Percentiles rank a stretch among this genome's conserved stretches.
These are phyloP conservation scores for Diplogelasinospora grovesii DNA, from an alignment of 495 filamentous ascomycete genomes.

Conservation along the genomic window DNA sequence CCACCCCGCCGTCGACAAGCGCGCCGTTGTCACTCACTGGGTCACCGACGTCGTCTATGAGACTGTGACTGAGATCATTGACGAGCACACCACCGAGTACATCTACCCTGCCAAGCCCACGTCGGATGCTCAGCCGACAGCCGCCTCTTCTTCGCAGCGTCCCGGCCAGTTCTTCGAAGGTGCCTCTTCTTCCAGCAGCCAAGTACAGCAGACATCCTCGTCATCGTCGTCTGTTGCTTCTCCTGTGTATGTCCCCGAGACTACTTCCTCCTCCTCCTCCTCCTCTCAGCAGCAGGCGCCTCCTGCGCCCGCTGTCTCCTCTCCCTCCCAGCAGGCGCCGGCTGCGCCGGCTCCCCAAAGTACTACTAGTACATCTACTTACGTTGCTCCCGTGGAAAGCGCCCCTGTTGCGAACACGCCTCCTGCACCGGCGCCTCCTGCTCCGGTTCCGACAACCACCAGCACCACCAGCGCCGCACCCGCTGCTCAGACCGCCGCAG, in stretches of 20 bases:
- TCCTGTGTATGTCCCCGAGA: conserved; percentile 13
- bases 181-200: conserved; percentile 1
- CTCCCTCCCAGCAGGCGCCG: too few species aligned
- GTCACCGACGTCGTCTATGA: conserved; percentile 42
- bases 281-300: too few species aligned
- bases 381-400: conserved; percentile 8
- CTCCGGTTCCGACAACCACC: conserved; percentile 4
- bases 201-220: conserved; percentile 9
- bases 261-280: not conserved
- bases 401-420: conserved; percentile 7
- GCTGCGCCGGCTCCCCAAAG: too few species aligned
- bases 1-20: conserved; percentile 29
- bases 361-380: conserved; percentile 10
- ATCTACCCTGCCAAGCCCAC: conserved; percentile 25
- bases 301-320: too few species aligned
- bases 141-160: conserved; percentile 9
- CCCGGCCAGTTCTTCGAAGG: conserved; percentile 39
- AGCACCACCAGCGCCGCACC: conserved; percentile 1
- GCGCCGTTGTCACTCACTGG: conserved; percentile 39
- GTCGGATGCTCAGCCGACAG: conserved; percentile 1
- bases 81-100: conserved; percentile 34
- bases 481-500: conserved; percentile 2
- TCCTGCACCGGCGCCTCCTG: not conserved
- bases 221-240: conserved; percentile 13
- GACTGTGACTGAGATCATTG: conserved; percentile 41